These are phyloP conservation scores for Hawksworthiomyces lignivorus DNA, from an alignment of 2,329 filamentous ascomycete species.

Conservation along the genomic window DNA sequence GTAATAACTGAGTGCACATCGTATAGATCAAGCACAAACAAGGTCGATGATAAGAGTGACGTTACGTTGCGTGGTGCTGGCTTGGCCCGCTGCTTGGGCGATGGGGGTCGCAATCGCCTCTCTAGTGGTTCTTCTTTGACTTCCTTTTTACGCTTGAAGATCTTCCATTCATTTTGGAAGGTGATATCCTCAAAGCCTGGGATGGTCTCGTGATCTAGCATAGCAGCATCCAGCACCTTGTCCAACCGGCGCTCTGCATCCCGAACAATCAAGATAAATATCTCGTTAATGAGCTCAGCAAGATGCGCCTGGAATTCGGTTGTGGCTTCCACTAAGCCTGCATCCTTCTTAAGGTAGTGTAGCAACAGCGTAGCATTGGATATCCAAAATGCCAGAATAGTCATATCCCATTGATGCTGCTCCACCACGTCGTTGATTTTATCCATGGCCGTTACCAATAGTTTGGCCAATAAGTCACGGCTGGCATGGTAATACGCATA, in stretches of 20 bases:
- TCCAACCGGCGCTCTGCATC: constrained; percentile 94
- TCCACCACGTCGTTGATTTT: constrained; percentile 98
- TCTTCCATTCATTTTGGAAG: constrained; percentile 97
- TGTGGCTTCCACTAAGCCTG: constrained; percentile 71
- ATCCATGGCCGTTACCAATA: constrained; percentile 82
- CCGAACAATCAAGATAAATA: constrained; percentile 93
- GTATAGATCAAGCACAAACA: constrained; percentile 97
- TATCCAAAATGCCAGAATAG: constrained; percentile 96
- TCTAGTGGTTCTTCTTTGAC: constrained; percentile 85
- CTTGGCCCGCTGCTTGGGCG: constrained; percentile 86
- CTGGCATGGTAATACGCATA: constrained; percentile 97
- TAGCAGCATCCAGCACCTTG: constrained; percentile 85
- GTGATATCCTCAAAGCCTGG: constrained; percentile 94
- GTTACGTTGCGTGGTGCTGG: constrained; percentile 91
- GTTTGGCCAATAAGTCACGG: constrained; percentile 68
- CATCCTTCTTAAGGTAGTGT: constrained; percentile 94
- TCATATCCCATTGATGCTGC: constrained; percentile 97
- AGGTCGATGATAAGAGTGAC: constrained; percentile 85
- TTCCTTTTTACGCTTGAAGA: constrained; percentile 87
- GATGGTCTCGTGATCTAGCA: constrained; percentile 97
- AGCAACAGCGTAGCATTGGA: constrained; percentile 93
- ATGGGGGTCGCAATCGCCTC: constrained; percentile 85
- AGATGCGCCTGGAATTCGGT: constrained; percentile 87
- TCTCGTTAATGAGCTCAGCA: constrained; percentile 92
- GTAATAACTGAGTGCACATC: constrained; percentile 97